A percentile compares a stretch with the other conserved stretches of the same genome.
phyloP scores from a whole-genome alignment of 495 filamentous ascomycete species.

The Daldinia grandis region DNA sequence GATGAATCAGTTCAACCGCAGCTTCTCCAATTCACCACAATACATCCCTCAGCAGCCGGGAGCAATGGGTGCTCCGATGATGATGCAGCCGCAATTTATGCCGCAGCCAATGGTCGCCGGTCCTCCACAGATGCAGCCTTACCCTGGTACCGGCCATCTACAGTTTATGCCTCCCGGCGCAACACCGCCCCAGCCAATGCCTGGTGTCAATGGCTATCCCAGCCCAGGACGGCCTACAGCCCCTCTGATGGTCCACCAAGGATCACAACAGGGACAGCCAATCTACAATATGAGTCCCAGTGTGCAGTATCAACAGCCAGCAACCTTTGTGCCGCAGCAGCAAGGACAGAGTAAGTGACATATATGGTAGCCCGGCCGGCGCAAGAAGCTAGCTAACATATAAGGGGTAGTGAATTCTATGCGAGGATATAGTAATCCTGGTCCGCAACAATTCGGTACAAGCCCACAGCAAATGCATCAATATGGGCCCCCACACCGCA shows the following conservation, averaged over 20 bases:
- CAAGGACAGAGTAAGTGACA: constrained; percentile 74
- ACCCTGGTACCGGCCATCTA: constrained; percentile 63
- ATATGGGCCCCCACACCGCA: constrained; percentile 66
- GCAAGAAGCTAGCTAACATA: constrained; percentile 44
- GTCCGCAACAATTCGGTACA: constrained; percentile 67
- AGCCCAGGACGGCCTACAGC: constrained; percentile 80
- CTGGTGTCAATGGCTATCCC: constrained; percentile 72
- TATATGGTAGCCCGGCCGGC: constrained; percentile 19
- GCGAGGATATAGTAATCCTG: constrained; percentile 67
- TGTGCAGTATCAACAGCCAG: constrained; percentile 72
- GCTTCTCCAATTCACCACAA: constrained; percentile 66
- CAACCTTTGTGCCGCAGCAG: constrained; percentile 64
- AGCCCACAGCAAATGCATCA: constrained; percentile 73
- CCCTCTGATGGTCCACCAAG: constrained; percentile 78
- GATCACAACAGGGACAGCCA: constrained; percentile 77
- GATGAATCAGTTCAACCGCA: constrained; percentile 60
- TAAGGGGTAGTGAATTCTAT: constrained; percentile 61
- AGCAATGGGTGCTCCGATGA: constrained; percentile 76
- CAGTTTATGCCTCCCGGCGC: constrained; percentile 66
- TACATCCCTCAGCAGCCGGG: constrained; percentile 70
- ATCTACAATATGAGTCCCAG: constrained; percentile 74
- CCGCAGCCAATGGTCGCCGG: constrained; percentile 67
- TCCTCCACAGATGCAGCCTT: constrained; percentile 76
- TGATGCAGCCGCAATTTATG: constrained; percentile 78
- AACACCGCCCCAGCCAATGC: constrained; percentile 68